Base-by-base conservation (phyloP, 2,329 filamentous ascomycete genomes). In the Cladosporium austrohemisphaericum region DNA sequence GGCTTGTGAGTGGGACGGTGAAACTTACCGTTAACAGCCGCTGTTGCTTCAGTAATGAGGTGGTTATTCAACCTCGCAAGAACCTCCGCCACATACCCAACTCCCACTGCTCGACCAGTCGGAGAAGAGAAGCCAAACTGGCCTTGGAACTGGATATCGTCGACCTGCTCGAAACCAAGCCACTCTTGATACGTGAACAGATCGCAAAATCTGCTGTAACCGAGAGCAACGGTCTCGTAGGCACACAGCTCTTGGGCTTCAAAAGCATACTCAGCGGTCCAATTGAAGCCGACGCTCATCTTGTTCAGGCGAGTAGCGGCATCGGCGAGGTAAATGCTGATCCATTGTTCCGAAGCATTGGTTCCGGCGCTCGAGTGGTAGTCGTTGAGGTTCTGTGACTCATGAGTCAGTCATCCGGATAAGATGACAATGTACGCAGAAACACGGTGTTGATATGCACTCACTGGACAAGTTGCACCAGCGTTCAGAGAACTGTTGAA, bases 171-270 rank as follows among this genome's bases (percentile, higher is more conserved):
- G 60, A 85, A 90, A 29, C 76, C 79, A 41, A 79, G 69, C 85
- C 85, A 91, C 63, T 91, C 86, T 18, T 83, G 74, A 55, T 84
- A 86, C 0, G 81, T 88, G 63, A 90, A 91, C 2, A 91, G 74
- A 18, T 80, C 71, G 61, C 86, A 91, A 71, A 87, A 91, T 7
- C 75, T 76, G 57, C 83, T 87, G 70, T 82, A 90, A n/a, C 86
- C 86, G 51, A 85, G 83, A 1, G 84, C 81, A 13, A 88, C 78
- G 0, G 84, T 88, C 65, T 91, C 86, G 60, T 90, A 91, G 0
- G 86, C 81, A 58, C 86, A 91, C 62, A 90, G 74, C 2, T 75
- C 81, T 65, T 90, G 86, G 0, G 81, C 81, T 14, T 83, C 79
- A 65, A 83, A 86, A 0, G 78, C 77, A 59, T 86, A 83, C 3